Conservation (phyloP, 352 stramenopile genomes). For the Pythium grandisporangium region DNA sequence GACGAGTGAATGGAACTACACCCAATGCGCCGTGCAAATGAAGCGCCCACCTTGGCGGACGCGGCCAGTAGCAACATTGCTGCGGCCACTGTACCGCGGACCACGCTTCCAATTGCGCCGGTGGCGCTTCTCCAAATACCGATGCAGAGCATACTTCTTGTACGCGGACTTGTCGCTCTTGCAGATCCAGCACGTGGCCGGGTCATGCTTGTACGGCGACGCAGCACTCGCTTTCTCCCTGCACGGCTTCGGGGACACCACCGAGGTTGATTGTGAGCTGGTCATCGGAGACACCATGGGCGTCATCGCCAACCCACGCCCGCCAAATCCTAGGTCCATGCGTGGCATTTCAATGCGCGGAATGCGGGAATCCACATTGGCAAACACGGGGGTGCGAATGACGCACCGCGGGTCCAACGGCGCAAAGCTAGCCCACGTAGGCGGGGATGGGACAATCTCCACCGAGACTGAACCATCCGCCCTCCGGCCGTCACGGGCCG, state of each 20-base stretch:
- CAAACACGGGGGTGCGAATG: conserved; percentile 70
- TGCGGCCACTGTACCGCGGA: conserved; percentile 70
- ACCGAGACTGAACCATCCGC: conserved; percentile 14
- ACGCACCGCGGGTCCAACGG: conserved; percentile 67
- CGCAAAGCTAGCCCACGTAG: conserved; percentile 37
- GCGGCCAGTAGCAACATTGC: conserved; percentile 67
- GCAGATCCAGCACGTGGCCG: conserved; percentile 81
- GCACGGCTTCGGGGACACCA: conserved; percentile 39
- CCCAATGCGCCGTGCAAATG: conserved; percentile 74
- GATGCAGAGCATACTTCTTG: conserved; percentile 75
- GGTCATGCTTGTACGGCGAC: conserved; percentile 53
- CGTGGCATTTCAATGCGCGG: conserved; percentile 51
- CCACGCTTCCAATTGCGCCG: conserved; percentile 80
- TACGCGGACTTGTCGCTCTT: conserved; percentile 77
- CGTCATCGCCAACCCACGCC: conserved; percentile 6
- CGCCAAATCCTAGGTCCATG: conserved; percentile 52
- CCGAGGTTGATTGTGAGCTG: conserved; percentile 8
- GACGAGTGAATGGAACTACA: conserved; percentile 25
- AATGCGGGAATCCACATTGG: conserved; percentile 72
- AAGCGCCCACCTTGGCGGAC: conserved; percentile 79
- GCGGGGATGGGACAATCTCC: conserved; percentile 38
- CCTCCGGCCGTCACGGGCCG: too few species aligned
- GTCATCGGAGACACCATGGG: conserved; percentile 4
- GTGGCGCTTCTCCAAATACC: conserved; percentile 74
- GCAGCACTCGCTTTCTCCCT: conserved; percentile 31